Conservation (phyloP, 2,329 filamentous ascomycete genomes). For the Xylariaceae sp. region DNA sequence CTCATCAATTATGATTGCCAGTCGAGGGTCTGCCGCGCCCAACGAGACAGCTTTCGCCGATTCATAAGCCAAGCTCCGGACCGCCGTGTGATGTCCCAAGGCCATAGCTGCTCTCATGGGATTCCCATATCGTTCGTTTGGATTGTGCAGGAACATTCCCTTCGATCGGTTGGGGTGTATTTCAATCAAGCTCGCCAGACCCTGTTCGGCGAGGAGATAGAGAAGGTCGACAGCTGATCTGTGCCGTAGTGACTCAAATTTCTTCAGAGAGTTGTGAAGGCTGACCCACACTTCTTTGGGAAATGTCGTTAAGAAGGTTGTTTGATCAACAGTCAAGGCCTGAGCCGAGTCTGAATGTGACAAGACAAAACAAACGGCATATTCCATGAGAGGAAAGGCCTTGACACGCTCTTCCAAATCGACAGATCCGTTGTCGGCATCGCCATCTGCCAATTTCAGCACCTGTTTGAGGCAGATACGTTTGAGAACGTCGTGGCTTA, state of each 20-base stretch:
- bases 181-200: constrained; percentile 4
- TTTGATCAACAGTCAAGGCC: constrained; percentile 1
- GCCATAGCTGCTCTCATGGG: constrained; percentile 7
- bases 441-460: constrained; percentile 4
- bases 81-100: constrained; percentile 3
- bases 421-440: constrained; percentile 5
- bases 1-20: too few relatives aligned
- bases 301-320: constrained; percentile 3
- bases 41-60: neutral
- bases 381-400: constrained; percentile 36
- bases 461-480: constrained; percentile 36
- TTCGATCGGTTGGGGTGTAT: constrained; percentile 2
- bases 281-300: constrained; percentile 4
- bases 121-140: constrained; percentile 2
- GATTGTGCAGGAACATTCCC: neutral
- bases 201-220: constrained; percentile 12
- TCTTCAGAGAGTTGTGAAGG: constrained; percentile 6
- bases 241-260: constrained; percentile 4
- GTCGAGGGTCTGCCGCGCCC: neutral
- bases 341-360: constrained; percentile 29
- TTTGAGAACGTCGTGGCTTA: constrained; percentile 36
- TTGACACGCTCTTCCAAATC: constrained; percentile 9
- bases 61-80: constrained; percentile 2
- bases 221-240: constrained; percentile 3
- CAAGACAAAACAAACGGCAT: constrained; percentile 33